A percentile compares a stretch with the other conserved stretches of the same genome.
These are phyloP conservation scores for Cardiosporidium cionae DNA, from an alignment of 169 alveolate species.

Conservation along the genomic window DNA sequence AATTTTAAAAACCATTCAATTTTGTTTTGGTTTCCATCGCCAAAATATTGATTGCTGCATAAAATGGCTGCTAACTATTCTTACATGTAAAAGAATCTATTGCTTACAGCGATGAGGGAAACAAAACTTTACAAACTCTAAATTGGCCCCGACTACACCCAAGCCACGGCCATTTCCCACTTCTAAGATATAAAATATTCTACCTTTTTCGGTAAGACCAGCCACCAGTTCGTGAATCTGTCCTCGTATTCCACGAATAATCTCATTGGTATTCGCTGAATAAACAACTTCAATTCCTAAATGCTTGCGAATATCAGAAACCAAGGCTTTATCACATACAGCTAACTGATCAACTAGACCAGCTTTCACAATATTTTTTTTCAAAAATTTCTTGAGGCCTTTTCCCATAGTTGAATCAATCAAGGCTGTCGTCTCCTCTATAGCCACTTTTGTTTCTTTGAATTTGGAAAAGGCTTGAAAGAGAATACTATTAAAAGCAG, in stretches of 20 bases:
- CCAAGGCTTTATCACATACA: conserved; percentile 75
- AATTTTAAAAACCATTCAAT: too few relatives aligned
- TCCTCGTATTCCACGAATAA: conserved; percentile 70
- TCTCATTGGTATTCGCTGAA: conserved; percentile 67
- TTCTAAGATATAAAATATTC: background rate
- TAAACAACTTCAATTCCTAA: conserved; percentile 56
- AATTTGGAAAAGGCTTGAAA: conserved; percentile 75
- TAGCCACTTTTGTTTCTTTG: conserved; percentile 80
- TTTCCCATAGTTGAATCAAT: conserved; percentile 56
- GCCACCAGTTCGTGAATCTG: conserved; percentile 65
- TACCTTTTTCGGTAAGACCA: conserved; percentile 72
- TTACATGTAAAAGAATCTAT: too few relatives aligned
- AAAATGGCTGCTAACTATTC: too few relatives aligned
- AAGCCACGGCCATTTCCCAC: background rate
- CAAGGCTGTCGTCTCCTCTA: conserved; percentile 66
- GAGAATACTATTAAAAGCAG: background rate
- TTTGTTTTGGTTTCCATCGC: too few relatives aligned
- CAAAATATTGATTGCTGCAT: too few relatives aligned
- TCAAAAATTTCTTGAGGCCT: conserved; percentile 81
- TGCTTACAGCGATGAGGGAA: too few relatives aligned
- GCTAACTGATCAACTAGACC: conserved; percentile 70
- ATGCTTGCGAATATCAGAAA: conserved; percentile 73
- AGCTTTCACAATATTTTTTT: conserved; percentile 76
- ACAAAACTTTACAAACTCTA: too few relatives aligned
- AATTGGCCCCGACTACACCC: background rate